Base-by-base conservation (phyloP, 495 filamentous ascomycete species). In the Bryoglossum gracile region DNA sequence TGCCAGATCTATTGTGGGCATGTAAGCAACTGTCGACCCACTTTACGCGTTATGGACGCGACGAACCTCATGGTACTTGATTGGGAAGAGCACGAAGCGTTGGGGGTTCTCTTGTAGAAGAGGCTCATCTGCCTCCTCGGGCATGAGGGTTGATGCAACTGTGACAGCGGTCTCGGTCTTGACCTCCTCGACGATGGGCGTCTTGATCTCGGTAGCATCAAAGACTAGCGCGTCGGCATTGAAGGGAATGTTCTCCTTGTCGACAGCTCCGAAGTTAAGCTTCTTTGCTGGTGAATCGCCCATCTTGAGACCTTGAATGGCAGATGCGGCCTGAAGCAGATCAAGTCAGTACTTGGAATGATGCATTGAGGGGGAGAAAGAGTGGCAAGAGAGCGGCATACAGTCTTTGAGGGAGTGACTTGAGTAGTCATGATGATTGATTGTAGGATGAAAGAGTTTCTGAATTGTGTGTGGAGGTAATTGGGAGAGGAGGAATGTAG, bases 21-120 rank as follows among this genome's bases (percentile, higher is more conserved):
- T 63, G 43, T 61, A 32, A 54, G 49, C 26, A 24, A 19, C 23
- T 53, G 57, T 54, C 58, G 57, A 65, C 65, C 67, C 76, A 84
- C 74, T 83, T 80, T 76, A 86, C 86, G 73, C 77, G 78, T 76
- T 24, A 21, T 54, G 53, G 56, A 63, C 43, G 73, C 68, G 54
- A 81, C 89, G 68, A 67, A 96, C 92, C 82, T 98, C 92, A 61
- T 98, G 89, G 67, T 97, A 97, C 76, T 95, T 96, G 69, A 98
- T 97, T 50, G 92, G 92, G 71, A 98, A 98, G 40, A 98, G 76
- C 46, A 98, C 92, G 64, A 97, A 98, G 56, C 92, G 87, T 53
- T 95, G 79, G 56, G 89, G 85, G 72, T 98, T 98, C 73, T 96
- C 92, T 63, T 86, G 86, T 21, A 98, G 82, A 49, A 98, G 75